Base-by-base conservation (phyloP, 306 rosid genomes). In the Cucurbita ficifolia region DNA sequence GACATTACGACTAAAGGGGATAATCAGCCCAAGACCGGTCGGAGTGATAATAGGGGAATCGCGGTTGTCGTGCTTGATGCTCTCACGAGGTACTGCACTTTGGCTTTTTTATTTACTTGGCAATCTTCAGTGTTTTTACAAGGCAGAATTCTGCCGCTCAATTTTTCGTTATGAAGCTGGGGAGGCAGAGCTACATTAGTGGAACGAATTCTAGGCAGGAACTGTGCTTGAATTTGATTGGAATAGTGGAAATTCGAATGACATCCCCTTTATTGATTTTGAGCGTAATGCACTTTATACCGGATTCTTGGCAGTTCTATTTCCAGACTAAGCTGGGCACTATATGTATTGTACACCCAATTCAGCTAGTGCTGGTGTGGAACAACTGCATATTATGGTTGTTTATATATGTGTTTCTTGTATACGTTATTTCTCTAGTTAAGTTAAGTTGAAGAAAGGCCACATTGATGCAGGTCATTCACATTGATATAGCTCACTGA, bases 31-130 rank as follows among this genome's bases (percentile, higher is more conserved):
- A 94, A 91, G 80, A 86, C 94, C 0, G 95, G 97, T 53, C 83
- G 96, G 75, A 85, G 96, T 81, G 97, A 94, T 60, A 94, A 91
- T 72, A 79, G 99, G 36, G 99, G 99, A 72, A 89, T 94, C n/a
- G 97, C 97, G 22, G 99, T 94, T n/a, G 99, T 94, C 50, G 95
- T 94, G 19, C 99, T 94, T n/a, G 99, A 94, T 60, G 99, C 96
- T 10, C 96, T 94, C 75, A 83, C 97, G 0, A 91, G 99, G 99
- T 94, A 70, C 79, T 69, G 80, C 29, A 12, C 70, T 21, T 22
- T 19, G 61, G 16, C 73, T 73, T 60, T 38, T 24, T 60, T 11
- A 54, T 35, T 12, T 21, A 29, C 77, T 69, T 52, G 69, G 58
- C 45, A 79, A n/a, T 42, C 7, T 61, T 39, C 36, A 39, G 76